Base-by-base conservation (phyloP, 2,329 filamentous ascomycete genomes). In the Emmonsiellopsis sp. region DNA sequence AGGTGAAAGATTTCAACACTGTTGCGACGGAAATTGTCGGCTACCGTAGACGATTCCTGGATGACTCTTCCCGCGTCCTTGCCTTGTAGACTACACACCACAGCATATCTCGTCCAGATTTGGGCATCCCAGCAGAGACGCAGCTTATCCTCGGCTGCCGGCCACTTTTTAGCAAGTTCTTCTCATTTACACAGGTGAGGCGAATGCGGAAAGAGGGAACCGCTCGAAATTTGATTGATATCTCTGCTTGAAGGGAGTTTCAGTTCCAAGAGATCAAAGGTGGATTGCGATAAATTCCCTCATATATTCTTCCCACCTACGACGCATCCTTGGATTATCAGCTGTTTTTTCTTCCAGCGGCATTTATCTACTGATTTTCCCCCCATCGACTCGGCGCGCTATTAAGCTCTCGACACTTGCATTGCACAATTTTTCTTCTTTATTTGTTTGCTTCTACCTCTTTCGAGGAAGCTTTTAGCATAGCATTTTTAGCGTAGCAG, bases 31-130 rank as follows among this genome's bases (percentile, higher is more conserved):
- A 75, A 59, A 75, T 78, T 65, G 73, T 72, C 59, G 69, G 69
- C 61, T 77, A 77, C 65, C 74, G 75, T 70, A 73, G 73, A 66
- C 71, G 70, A 62, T 76, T 75, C 59, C 70, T 75, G 38, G 65
- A 73, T 63, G 73, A 76, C 60, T 65, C 68, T 50, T 71, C 73
- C 53, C 70, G 72, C 59, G 66, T 76, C 61, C 64, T 76, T 57
- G 66, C 72, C 59, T 65, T 75, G 69, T 75, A 73, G 53, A 49
- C 35, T 31, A 35, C 7, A 26, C 20, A 11, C 13, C 45, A 32
- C 20, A 26, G 20, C 35, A 38, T 26, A 48, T 37, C 35, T 38
- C 16, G 35, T 31, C 15, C 6, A 49, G 38, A 31, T 37, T 30
- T 40, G 35, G 16, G 7, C 35, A n/a, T 13, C 35, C 38, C 31